Evolutionary conservation across 768 basidiomycete species (phyloP).

Genomic region (Coprinellus micaceus): DNA sequence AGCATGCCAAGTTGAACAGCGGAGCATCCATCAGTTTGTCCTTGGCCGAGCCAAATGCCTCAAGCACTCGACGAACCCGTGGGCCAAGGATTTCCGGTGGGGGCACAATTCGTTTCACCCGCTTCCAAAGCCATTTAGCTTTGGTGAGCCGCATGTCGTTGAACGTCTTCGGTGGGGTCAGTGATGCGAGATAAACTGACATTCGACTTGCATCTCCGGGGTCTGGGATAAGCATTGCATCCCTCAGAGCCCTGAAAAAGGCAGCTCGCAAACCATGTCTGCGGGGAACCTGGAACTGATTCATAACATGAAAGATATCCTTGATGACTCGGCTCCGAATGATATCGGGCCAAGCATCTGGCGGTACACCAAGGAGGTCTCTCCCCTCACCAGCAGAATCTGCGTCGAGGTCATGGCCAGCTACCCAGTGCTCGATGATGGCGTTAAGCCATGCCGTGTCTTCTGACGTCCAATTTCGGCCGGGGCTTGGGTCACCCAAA

Average conservation of each 20-base stretch:
- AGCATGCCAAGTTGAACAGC: constrained; percentile 27
- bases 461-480: too few species aligned
- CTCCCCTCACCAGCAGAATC: background rate
- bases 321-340: constrained; percentile 19
- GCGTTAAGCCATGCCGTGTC: too few species aligned
- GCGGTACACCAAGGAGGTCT: background rate
- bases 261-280: constrained; percentile 17
- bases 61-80: constrained; percentile 24
- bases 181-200: background rate
- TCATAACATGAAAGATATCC: constrained; percentile 22
- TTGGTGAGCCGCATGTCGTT: background rate
- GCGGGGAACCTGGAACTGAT: constrained; percentile 21
- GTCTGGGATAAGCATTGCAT: constrained; percentile 25
- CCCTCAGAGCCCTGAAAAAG: constrained; percentile 19
- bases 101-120: constrained; percentile 26
- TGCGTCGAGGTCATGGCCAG: background rate
- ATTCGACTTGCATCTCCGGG: background rate
- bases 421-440: background rate
- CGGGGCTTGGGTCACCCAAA: too few species aligned
- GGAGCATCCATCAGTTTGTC: constrained; percentile 25
- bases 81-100: constrained; percentile 26
- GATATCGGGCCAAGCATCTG: background rate
- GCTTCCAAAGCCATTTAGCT: constrained; percentile 10
- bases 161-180: background rate
- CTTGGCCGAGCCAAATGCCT: constrained; percentile 29